phyloP scores from a whole-genome alignment of 495 filamentous ascomycete genomes.

The Stereocaulon alpinum region DNA sequence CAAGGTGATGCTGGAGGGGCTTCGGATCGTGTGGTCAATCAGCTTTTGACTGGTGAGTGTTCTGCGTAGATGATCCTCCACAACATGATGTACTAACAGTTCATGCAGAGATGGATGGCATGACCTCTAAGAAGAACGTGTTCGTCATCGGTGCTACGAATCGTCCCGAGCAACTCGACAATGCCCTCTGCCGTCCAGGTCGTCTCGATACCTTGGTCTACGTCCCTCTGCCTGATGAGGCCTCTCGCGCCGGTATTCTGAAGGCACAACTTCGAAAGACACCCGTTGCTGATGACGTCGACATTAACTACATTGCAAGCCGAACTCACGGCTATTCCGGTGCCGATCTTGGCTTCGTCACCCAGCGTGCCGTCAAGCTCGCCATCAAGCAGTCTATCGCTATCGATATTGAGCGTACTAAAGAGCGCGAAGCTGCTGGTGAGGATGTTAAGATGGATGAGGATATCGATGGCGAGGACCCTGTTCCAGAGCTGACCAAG shows the following conservation, averaged over 20 bases:
- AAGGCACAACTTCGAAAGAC: constrained; percentile 98
- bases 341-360: constrained; percentile 98
- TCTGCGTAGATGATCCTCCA: constrained; percentile 5
- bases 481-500: constrained; percentile 91
- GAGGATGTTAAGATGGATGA: constrained; percentile 72
- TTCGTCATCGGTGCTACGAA: constrained; percentile 99
- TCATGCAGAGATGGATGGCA: constrained; percentile 87
- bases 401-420: constrained; percentile 74
- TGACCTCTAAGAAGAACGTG: constrained; percentile 99
- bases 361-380: constrained; percentile 96
- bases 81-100: constrained; percentile 32
- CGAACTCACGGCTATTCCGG: constrained; percentile 98
- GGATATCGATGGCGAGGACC: constrained; percentile 71
- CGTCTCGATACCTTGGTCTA: constrained; percentile 98
- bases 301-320: constrained; percentile 84
- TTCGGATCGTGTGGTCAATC: constrained; percentile 98
- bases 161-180: constrained; percentile 95
- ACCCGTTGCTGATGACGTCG: constrained; percentile 76
- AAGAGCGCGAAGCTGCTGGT: constrained; percentile 79
- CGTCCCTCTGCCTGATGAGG: constrained; percentile 88
- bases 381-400: constrained; percentile 97
- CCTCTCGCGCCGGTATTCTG: constrained; percentile 76
- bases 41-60: constrained; percentile 86
- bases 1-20: constrained; percentile 95
- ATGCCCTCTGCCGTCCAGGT: constrained; percentile 92